Percentiles rank a stretch among this genome's conserved stretches.
These are phyloP conservation scores for Pythium rishiriense DNA, from an alignment of 352 stramenopile species.

Conservation along the genomic window DNA sequence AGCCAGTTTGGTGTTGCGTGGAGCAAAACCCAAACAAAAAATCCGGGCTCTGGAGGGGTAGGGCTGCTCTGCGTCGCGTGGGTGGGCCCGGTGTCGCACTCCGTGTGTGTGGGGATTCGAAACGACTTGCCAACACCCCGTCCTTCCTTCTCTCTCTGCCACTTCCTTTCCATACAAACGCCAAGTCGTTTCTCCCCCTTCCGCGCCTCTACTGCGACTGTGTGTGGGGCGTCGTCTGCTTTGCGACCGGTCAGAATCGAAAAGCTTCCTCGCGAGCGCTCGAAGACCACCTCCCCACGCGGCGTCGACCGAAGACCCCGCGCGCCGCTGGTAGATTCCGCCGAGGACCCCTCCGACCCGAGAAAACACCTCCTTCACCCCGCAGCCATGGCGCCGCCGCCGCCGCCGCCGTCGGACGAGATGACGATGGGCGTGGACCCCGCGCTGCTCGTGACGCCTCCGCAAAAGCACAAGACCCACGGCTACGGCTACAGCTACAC, in stretches of 20 bases:
- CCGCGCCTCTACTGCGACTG: background rate
- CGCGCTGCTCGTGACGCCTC: constrained; percentile 11
- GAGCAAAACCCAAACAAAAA: background rate
- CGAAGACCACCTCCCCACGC: constrained; percentile 8
- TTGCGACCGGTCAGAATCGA: background rate
- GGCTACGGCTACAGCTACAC: constrained; percentile 5
- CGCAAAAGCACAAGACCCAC: constrained; percentile 16
- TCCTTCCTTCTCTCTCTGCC: constrained; percentile 7
- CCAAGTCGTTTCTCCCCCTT: background rate
- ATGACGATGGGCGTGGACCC: background rate
- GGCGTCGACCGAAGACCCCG: constrained; percentile 13
- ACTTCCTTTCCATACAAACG: constrained; percentile 4
- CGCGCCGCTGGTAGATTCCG: constrained; percentile 4
- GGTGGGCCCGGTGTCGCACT: background rate
- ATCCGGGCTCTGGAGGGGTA: background rate
- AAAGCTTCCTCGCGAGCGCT: constrained; percentile 9
- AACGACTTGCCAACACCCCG: constrained; percentile 2
- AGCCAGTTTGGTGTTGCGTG: constrained; percentile 1
- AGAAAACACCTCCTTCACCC: background rate
- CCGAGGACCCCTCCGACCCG: background rate
- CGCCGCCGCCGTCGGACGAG: constrained; percentile 12
- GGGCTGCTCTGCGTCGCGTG: background rate
- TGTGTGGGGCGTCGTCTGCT: background rate
- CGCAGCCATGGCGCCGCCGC: constrained; percentile 8
- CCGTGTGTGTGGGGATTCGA: constrained; percentile 2